phyloP scores from a whole-genome alignment of 176 grass and related monocot genomes.

The Sorghum bicolor region Sorghum_bicolor_NCBIv3 NC_012873.2:66054001-66054500 shows the following conservation, averaged over 20 bases:
- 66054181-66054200: conserved; percentile 53
- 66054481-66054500: conserved; percentile 58
- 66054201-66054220: conserved; percentile 84
- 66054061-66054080: neutral
- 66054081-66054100: conserved; percentile 53
- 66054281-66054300: conserved; percentile 13
- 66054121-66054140: conserved; percentile 73
- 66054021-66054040: neutral
- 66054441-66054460: neutral
- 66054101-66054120: conserved; percentile 92
- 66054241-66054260: conserved; percentile 63
- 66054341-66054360: conserved; percentile 97
- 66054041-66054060: neutral
- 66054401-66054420: neutral
- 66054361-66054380: conserved; percentile 60
- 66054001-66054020: neutral
- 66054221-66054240: conserved; percentile 86
- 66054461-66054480: neutral
- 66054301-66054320: conserved; percentile 12
- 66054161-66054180: conserved; percentile 45
- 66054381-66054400: neutral
- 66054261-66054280: neutral
- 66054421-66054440: neutral
- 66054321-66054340: conserved; percentile 27
- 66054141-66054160: conserved; percentile 59